A percentile compares a stretch with the other conserved stretches of the same genome.
These are phyloP conservation scores for Trametes cubensis DNA, from an alignment of 768 basidiomycete species.

Conservation along the genomic window DNA sequence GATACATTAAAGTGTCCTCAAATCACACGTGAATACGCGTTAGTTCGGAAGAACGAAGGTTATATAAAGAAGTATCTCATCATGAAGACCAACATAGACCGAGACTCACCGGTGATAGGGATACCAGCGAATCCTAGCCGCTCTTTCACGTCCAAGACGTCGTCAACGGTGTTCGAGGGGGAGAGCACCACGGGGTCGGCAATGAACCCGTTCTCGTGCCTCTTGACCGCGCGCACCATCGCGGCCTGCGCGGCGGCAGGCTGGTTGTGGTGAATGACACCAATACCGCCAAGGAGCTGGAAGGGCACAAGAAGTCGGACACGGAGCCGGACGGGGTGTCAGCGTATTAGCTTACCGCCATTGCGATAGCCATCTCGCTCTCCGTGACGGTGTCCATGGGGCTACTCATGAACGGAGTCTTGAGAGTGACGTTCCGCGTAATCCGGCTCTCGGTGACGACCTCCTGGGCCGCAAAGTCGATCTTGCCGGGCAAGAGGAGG, in stretches of 20 bases:
- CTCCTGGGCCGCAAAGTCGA: constrained; percentile 84
- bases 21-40: constrained; percentile 70
- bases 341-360: constrained; percentile 67
- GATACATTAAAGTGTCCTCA: constrained; percentile 55
- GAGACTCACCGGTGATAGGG: constrained; percentile 90
- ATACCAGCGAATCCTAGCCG: constrained; percentile 94
- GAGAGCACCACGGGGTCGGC: constrained; percentile 89
- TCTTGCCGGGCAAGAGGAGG: constrained; percentile 91
- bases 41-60: constrained; percentile 92
- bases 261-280: constrained; percentile 98
- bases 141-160: constrained; percentile 92
- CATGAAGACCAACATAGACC: constrained; percentile 12
- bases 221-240: constrained; percentile 97
- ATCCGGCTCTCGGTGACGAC: constrained; percentile 85
- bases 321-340: constrained; percentile 14
- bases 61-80: constrained; percentile 38
- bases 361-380: constrained; percentile 87
- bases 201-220: constrained; percentile 99
- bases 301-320: constrained; percentile 35
- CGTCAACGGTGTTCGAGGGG: constrained; percentile 75
- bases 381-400: constrained; percentile 99
- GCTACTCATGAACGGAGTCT: constrained; percentile 95
- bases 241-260: constrained; percentile 82
- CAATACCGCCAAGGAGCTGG: constrained; percentile 91
- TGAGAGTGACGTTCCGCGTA: constrained; percentile 88